Evolutionary conservation across 176 grass and related monocot species (phyloP), one percentile per base, ranked within the genome.

Genomic region (Aechmea fasciata): DNA sequence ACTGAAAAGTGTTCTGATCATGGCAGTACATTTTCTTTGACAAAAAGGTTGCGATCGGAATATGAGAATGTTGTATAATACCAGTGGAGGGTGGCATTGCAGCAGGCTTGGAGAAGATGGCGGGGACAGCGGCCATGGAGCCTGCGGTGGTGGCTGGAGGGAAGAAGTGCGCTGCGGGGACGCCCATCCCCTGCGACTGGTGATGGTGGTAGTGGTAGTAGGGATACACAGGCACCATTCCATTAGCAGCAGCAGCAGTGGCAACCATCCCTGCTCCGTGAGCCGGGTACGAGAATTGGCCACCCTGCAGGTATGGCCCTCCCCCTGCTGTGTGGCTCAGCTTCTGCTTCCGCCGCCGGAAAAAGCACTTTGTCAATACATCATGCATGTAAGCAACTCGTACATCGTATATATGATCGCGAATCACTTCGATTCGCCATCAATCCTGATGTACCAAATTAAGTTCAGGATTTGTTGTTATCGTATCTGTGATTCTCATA

Each of bases 161-260:
- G 78, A 94, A 88, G 87, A 86, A 99, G 67, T 86, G 84, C 23
- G 94, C 67, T 8, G 86, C 82, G 29, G 95, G 95, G 70, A 96
- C 76, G 49, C 93, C 93, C 33, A 93, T 73, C 0, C 89, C 94
- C 82, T 92, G 95, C n/a, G 81, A 79, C 69, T 83, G 82, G 50
- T 84, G 95, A 75, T 87, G 83, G 67, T 85, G 89, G 54, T 90
- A 85, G n/a, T 89, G 89, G 76, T 93, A 99, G 78, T 77, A 85
- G 3, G 95, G 94, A 74, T 99, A 99, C 73, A 87, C 62, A 1
- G 95, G 95, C 77, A 93, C 50, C 89, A 92, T 90, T 48, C 84
- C 87, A 76, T 85, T 83, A 17, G 80, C 76, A 71, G 84, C 77
- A 26, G 33, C 33, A 41, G 33, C 33, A 41, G 33, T 7, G 5